Evolutionary conservation across 768 basidiomycete species (phyloP), one percentile per base, ranked within the genome.

Genomic region (Cantharellus anzutake): DNA sequence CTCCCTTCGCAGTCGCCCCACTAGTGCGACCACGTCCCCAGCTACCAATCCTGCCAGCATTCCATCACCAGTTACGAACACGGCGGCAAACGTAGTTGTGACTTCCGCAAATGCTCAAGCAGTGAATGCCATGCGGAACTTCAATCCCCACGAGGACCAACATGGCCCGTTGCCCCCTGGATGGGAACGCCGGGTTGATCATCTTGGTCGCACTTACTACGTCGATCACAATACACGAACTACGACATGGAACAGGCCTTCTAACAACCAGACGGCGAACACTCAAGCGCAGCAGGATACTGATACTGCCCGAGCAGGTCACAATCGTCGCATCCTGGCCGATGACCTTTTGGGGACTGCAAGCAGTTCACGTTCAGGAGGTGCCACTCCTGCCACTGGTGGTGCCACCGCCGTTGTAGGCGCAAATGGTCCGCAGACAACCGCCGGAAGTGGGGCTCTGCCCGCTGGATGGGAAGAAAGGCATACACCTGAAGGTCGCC

Each of bases 391-490:
- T 4, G 63, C 60, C 44, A 62, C 66, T 2, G 29, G 14, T 35
- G 35, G 20, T 35, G 42, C 64, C 4, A 63, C 60, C 44, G 63
- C 66, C 2, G 29, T 35, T 35, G 35, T 60, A 16, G 62, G 60
- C n/a, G 66, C 61, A 5, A 61, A 64, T 14, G 63, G 64, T 41
- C 48, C 60, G 35, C 66, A 69, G 3, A 84, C 86, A 4, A 80
- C 80, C n/a, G 72, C 84, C 42, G 94, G 92, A 2, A 75, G 80
- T 1, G 93, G 96, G 2, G 83, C 82, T 59, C 76, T 99, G 20
- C 96, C 96, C 2, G 86, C 93, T 61, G 96, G 96, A 2, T 99
- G 96, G 96, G 96, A 99, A 69, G 96, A 98, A 73, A 81, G 96
- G 42, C 94, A 93, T 72, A 99, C 96, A 2, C 92, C 93, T 0